phyloP scores from a whole-genome alignment of 139 green algal genomes.

The Tetradesmus lagerheimii region DNA sequence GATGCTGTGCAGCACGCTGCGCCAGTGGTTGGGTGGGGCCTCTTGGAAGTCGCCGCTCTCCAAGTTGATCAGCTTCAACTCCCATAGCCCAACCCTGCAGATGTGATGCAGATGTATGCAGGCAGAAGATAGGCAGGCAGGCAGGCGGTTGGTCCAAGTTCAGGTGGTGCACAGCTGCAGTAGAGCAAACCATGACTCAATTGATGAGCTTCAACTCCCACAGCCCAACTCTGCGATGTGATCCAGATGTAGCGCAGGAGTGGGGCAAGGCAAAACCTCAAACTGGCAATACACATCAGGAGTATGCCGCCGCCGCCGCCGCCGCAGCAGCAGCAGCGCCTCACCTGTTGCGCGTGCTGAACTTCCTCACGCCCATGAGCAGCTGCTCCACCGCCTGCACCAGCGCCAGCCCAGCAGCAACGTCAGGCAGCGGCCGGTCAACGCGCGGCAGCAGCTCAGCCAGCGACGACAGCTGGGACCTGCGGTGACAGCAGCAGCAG shows the following conservation, averaged over 20 bases:
- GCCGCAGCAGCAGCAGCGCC: no score
- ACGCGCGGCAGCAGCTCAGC: slow-evolving; percentile 18
- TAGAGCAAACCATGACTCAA: no score
- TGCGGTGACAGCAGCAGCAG: slow-evolving; percentile 22
- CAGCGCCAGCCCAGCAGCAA: neutral
- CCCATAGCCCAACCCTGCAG: slow-evolving; percentile 40
- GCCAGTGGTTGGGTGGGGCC: slow-evolving; percentile 8
- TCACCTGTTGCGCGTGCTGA: slow-evolving; percentile 36
- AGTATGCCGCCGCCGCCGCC: no score
- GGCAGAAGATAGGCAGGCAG: neutral
- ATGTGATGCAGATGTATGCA: neutral
- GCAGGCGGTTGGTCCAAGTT: neutral
- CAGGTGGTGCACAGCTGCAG: no score
- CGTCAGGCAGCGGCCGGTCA: slow-evolving; percentile 17
- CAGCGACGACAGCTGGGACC: slow-evolving; percentile 40
- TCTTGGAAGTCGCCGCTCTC: slow-evolving; percentile 8
- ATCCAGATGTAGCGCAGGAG: no score
- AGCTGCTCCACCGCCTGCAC: slow-evolving; percentile 29
- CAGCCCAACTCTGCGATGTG: no score
- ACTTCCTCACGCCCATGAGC: slow-evolving; percentile 30
- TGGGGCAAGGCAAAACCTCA: no score
- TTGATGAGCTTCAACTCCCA: no score
- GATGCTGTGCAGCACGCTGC: neutral
- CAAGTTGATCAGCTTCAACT: slow-evolving; percentile 45
- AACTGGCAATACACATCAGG: no score